A percentile compares a stretch with the other conserved stretches of the same genome.
Evolutionary conservation across 768 basidiomycete species (phyloP).

Genomic region (Suillus paluster): DNA sequence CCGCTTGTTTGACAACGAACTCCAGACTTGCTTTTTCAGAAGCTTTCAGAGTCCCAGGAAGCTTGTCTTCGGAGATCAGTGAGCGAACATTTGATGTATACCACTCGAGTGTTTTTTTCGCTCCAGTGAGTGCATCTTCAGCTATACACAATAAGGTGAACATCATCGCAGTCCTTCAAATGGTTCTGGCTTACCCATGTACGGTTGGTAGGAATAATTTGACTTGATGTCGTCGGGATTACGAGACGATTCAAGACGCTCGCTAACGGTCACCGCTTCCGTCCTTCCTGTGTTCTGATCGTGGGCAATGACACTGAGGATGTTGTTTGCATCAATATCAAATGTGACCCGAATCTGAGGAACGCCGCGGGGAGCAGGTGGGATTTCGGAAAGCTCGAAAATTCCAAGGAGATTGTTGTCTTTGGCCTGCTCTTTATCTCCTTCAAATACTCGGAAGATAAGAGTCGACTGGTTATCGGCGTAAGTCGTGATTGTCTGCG

Average conservation of each 20-base stretch:
- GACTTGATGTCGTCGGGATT: conserved; percentile 53
- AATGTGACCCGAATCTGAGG: conserved; percentile 98
- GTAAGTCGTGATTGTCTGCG: conserved; percentile 97
- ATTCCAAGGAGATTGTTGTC: conserved; percentile 99
- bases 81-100: conserved; percentile 96
- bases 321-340: conserved; percentile 96
- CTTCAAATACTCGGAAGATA: conserved; percentile 97
- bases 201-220: conserved; percentile 91
- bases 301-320: conserved; percentile 90
- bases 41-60: conserved; percentile 84
- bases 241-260: not conserved
- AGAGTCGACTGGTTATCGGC: conserved; percentile 99
- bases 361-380: conserved; percentile 97
- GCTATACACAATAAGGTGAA: conserved; percentile 42
- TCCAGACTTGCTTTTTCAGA: conserved; percentile 86
- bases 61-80: conserved; percentile 82
- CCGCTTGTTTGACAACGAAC: conserved; percentile 74
- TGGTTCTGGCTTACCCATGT: conserved; percentile 59
- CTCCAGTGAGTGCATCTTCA: conserved; percentile 83
- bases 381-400: conserved; percentile 96
- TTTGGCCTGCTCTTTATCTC: conserved; percentile 97
- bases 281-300: conserved; percentile 96
- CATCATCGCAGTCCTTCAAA: not conserved
- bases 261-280: not conserved
- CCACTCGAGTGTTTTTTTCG: conserved; percentile 94